These are phyloP conservation scores for Yamadazyma ubonensis DNA, from an alignment of 805 yeast species.

Conservation along the genomic window DNA sequence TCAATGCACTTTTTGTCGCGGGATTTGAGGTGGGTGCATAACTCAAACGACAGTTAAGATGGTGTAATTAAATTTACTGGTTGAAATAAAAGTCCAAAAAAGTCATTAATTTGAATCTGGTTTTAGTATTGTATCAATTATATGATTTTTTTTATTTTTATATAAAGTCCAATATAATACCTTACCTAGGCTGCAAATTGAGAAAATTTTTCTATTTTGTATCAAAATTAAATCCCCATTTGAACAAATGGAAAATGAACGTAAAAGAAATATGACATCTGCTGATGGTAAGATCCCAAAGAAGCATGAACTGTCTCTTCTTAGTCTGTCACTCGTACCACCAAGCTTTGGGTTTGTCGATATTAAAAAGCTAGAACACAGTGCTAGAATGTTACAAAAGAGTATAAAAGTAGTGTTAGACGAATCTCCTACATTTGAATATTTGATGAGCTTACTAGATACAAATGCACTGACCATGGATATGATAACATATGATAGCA, in stretches of 20 bases:
- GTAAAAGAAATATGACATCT: conserved; percentile 14
- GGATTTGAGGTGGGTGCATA: conserved; percentile 1
- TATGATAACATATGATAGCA: conserved; percentile 47
- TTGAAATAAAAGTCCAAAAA: background rate
- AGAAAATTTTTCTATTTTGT: background rate
- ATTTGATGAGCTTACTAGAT: conserved; percentile 35
- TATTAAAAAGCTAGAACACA: conserved; percentile 39
- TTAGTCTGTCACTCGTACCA: too few relatives aligned
- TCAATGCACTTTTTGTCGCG: background rate
- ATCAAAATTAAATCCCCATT: background rate
- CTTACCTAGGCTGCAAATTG: conserved; percentile 2
- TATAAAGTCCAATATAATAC: too few relatives aligned
- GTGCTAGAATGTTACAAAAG: conserved; percentile 46
- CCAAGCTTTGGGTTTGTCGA: conserved; percentile 40
- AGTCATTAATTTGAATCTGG: background rate
- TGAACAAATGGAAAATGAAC: conserved; percentile 4
- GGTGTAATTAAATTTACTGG: background rate
- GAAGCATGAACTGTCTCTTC: too few relatives aligned
- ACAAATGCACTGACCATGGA: conserved; percentile 32
- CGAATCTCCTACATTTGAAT: conserved; percentile 54
- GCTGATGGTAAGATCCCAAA: too few relatives aligned
- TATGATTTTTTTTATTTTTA: background rate
- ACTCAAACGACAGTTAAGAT: background rate
- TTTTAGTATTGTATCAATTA: background rate
- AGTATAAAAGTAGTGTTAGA: conserved; percentile 49